Conservation (phyloP, 345 rosid genomes). For the Cardamine occulta region DNA sequence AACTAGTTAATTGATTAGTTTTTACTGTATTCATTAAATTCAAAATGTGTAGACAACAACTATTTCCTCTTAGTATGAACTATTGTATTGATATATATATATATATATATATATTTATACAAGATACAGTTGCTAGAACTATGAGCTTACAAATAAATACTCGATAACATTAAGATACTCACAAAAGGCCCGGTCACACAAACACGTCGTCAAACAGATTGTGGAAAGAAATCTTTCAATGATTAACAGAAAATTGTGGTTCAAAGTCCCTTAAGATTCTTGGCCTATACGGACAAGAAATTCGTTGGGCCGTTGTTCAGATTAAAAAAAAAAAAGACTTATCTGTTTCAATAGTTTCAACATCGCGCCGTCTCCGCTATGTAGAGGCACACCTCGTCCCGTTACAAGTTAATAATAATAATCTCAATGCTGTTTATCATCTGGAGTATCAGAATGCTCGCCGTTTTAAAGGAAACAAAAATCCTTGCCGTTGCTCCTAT, state of each 20-base stretch:
- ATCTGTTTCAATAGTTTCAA: background rate
- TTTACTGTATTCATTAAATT: background rate
- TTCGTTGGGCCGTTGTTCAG: constrained; percentile 8
- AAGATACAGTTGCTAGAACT: background rate
- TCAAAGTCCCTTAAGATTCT: background rate
- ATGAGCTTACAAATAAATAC: background rate
- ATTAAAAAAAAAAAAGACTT: background rate
- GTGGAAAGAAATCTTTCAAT: background rate
- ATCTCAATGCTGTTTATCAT: background rate
- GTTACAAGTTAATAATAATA: no score
- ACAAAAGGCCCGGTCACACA: background rate
- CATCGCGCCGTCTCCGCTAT: background rate
- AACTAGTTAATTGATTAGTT: background rate
- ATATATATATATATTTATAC: background rate
- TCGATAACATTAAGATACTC: background rate
- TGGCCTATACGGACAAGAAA: background rate
- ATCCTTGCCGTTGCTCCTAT: background rate
- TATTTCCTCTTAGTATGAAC: background rate
- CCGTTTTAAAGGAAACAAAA: background rate
- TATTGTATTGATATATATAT: background rate
- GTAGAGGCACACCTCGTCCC: background rate
- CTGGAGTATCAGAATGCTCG: background rate
- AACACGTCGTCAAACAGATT: background rate
- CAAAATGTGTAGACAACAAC: background rate
- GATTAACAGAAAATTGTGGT: background rate